Percentiles rank a stretch among this genome's conserved stretches.
phyloP scores from a whole-genome alignment of 345 rosid genomes.

The Eutrema heterophyllum region DNA sequence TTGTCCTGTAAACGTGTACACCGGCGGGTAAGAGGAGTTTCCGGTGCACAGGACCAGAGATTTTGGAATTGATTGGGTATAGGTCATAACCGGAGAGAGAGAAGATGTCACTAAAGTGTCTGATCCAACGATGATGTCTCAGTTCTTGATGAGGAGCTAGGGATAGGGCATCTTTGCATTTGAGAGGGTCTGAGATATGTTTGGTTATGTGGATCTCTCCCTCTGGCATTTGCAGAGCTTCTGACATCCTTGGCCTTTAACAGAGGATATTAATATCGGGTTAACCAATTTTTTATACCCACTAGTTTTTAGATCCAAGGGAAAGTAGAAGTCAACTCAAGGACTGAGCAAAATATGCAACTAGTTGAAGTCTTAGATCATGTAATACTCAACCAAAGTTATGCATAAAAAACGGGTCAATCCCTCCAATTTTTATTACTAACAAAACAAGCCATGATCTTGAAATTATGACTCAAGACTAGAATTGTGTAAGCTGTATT shows the following conservation, averaged over 20 bases:
- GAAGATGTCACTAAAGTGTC: no score
- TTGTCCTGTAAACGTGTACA: no score
- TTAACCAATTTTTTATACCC: not conserved
- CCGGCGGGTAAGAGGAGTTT: no score
- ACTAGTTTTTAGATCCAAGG: conserved; percentile 14
- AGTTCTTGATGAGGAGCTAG: no score
- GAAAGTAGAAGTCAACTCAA: conserved; percentile 2
- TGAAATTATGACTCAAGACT: not conserved
- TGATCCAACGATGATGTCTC: no score
- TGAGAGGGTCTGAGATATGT: no score
- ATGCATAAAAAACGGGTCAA: not conserved
- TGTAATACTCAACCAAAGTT: not conserved
- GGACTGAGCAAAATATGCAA: not conserved
- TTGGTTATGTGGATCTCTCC: not conserved
- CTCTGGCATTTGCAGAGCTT: not conserved
- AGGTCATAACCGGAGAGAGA: no score
- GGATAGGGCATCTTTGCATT: no score
- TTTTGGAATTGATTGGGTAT: no score
- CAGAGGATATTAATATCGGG: not conserved
- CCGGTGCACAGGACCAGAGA: no score
- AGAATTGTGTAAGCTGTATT: not conserved
- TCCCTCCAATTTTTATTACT: not conserved
- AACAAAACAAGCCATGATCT: not conserved
- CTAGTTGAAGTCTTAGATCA: conserved; percentile 11
- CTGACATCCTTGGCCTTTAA: not conserved